Base-by-base conservation (phyloP, 75 land plant species). In the Adiantum capillusveneris region DNA sequence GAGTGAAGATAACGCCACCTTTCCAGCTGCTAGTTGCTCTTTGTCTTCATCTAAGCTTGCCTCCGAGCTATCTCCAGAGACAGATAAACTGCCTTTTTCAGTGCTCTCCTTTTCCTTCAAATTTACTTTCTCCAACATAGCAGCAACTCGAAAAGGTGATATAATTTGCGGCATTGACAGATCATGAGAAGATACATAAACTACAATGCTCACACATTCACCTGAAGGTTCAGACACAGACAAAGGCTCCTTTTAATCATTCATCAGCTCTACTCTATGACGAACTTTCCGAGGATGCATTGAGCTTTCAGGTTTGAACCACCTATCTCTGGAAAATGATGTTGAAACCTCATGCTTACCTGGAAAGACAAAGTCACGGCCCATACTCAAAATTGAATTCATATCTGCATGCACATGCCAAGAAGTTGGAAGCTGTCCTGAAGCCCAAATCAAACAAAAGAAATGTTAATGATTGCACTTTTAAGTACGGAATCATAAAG, bases 101-200 rank as follows among this genome's bases (percentile, higher is more conserved):
- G 7, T 34, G 9, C 9, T 34, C 37, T 9, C 37, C 9, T 34
- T 34, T 5, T 9, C 37, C 3, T 34, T 34, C 24, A 20, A 58
- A 9, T 68, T 76, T 74, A 69, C 74, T 74, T 68, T 81, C 65
- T 69, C 82, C 81, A 89, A 81, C 11, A 78, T 76, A 3, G 96
- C 96, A 65, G 98, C 96, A 66, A 89, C 83, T 72, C 75, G 81
- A 63, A 89, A 94, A 25, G 98, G 96, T 44, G 96, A 83, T 31
- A 94, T 79, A 30, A 86, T 73, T 66, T 89, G 91, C 50, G 78
- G 63, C 12, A 30, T 53, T 42, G 84, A 81, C 25, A 71, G 65
- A 56, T 85, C 80, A 37, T 73, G 72, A 11, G 85, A 71, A 42
- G 98, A 85, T 43, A 94, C 63, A 56, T 85, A 80, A 25, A 81